phyloP scores from a whole-genome alignment of 1,139 yeast species.

The Sugiyamaella xylanicola region DNA sequence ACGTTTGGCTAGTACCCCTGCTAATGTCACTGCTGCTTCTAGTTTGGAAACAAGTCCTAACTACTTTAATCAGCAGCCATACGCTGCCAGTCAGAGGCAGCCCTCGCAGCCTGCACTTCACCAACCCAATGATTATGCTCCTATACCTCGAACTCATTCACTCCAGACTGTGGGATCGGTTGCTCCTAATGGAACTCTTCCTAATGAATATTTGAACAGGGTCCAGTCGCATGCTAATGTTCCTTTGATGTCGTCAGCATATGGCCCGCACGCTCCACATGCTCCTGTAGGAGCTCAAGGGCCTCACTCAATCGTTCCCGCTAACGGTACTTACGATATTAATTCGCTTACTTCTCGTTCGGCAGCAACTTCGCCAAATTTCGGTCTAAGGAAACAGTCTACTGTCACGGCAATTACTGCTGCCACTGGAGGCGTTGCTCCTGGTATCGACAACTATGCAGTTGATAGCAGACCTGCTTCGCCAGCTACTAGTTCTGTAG shows the following conservation, averaged over 20 bases:
- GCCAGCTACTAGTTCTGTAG: slow-evolving; percentile 9
- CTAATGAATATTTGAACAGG: slow-evolving; percentile 6
- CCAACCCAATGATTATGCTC: neutral
- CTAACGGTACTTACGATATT: neutral
- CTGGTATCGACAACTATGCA: neutral
- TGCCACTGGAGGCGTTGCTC: no score
- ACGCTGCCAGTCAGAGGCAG: slow-evolving; percentile 8
- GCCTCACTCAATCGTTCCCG: neutral
- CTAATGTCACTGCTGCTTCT: slow-evolving; percentile 15
- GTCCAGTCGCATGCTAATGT: slow-evolving; percentile 19
- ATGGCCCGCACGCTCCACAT: neutral
- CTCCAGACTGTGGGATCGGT: slow-evolving; percentile 11
- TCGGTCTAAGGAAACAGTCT: neutral
- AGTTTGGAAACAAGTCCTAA: slow-evolving; percentile 21
- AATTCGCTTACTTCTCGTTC: neutral
- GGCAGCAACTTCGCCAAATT: neutral
- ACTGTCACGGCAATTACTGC: no score
- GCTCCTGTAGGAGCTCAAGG: neutral
- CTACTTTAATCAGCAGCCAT: slow-evolving; percentile 17
- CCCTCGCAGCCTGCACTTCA: slow-evolving; percentile 2
- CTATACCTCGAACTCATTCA: slow-evolving; percentile 9
- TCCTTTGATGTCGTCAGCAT: slow-evolving; percentile 3
- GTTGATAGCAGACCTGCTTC: slow-evolving; percentile 19
- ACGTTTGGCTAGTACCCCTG: slow-evolving; percentile 49
- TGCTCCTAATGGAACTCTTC: neutral